Evolutionary conservation across 257 asterid species (phyloP).

Genomic region (Fraxinus cuspidata): DNA sequence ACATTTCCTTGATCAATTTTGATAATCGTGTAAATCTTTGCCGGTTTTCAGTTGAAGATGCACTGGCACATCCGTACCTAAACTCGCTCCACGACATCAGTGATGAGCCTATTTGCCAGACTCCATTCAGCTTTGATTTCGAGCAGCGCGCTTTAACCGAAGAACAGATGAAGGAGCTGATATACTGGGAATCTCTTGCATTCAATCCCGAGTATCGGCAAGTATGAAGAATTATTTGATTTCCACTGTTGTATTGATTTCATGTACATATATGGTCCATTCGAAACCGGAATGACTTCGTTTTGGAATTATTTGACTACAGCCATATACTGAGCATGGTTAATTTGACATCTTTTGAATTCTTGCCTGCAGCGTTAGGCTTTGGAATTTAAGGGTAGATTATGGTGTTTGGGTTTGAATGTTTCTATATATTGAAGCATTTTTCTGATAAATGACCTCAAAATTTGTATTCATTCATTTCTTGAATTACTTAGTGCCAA

Average conservation of each 20-base stretch:
- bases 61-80: constrained; percentile 89
- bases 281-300: constrained; percentile 24
- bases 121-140: constrained; percentile 87
- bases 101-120: constrained; percentile 80
- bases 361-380: background rate
- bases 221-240: constrained; percentile 42
- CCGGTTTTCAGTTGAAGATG: constrained; percentile 72
- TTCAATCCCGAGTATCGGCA: constrained; percentile 85
- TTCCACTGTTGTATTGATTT: constrained; percentile 18
- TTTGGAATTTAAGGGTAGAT: background rate
- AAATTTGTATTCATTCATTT: background rate
- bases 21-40: background rate
- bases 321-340: background rate
- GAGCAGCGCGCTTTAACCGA: constrained; percentile 91
- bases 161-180: constrained; percentile 97
- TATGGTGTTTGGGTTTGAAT: background rate
- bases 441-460: background rate
- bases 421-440: background rate
- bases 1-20: background rate
- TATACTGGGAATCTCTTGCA: constrained; percentile 83
- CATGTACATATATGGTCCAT: constrained; percentile 39
- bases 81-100: constrained; percentile 95
- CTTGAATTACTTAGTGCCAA: background rate
- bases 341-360: background rate
- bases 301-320: constrained; percentile 6